These are phyloP conservation scores for Phoma sp. DNA, from an alignment of 2,329 filamentous ascomycete species.

Conservation along the genomic window DNA sequence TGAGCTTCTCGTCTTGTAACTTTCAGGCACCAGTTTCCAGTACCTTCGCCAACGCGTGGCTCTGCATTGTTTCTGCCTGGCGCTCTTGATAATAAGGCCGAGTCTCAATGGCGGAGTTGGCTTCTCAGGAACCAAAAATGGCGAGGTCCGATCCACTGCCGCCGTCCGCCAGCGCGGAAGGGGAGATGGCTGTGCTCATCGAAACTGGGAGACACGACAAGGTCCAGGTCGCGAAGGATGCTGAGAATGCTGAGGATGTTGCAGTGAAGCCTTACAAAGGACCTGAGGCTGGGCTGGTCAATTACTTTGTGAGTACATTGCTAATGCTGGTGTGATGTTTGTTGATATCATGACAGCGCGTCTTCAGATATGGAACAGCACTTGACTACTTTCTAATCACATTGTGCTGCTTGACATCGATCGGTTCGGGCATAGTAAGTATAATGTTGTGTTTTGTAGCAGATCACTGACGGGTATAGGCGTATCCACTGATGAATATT, in stretches of 20 bases:
- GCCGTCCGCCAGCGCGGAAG: conserved; percentile 11
- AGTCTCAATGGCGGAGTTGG: background rate
- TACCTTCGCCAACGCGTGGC: conserved; percentile 2
- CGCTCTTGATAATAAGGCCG: background rate
- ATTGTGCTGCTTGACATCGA: conserved; percentile 37
- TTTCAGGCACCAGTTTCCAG: conserved; percentile 9
- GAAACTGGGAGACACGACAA: conserved; percentile 18
- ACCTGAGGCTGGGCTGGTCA: conserved; percentile 31
- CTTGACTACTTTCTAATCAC: conserved; percentile 42
- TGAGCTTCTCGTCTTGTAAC: background rate
- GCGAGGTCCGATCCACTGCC: background rate
- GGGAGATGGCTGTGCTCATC: conserved; percentile 20
- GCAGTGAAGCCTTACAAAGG: conserved; percentile 25
- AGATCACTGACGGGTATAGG: background rate
- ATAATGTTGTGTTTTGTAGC: background rate
- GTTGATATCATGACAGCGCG: conserved; percentile 33
- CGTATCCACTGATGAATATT: conserved; percentile 65
- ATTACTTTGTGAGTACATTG: conserved; percentile 41
- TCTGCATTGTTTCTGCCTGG: conserved; percentile 2
- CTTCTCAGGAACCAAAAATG: background rate
- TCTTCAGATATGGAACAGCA: conserved; percentile 43
- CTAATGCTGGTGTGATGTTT: background rate
- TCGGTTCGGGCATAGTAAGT: conserved; percentile 41
- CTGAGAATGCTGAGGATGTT: conserved; percentile 3
- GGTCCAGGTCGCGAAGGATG: conserved; percentile 1